A percentile compares a stretch with the other conserved stretches of the same genome.
phyloP scores from a whole-genome alignment of 805 yeast genomes.

The Ogataea ganodermae region DNA sequence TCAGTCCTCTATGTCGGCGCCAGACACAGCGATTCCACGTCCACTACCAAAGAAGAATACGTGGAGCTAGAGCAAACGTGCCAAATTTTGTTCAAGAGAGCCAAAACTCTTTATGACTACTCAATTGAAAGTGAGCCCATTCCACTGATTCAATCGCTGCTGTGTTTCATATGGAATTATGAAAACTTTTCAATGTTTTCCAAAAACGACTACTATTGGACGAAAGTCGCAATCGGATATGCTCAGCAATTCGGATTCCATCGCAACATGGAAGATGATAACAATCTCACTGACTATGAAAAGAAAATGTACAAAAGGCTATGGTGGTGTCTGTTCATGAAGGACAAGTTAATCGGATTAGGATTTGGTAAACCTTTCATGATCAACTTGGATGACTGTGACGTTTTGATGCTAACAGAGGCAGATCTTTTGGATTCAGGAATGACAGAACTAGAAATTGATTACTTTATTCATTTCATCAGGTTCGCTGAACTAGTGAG shows the following conservation, averaged over 20 bases:
- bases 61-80: slow-evolving; percentile 45
- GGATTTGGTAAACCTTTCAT: slow-evolving; percentile 74
- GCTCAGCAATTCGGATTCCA: slow-evolving; percentile 82
- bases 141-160: slow-evolving; percentile 58
- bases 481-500: slow-evolving; percentile 73
- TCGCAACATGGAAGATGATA: slow-evolving; percentile 37
- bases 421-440: slow-evolving; percentile 65
- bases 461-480: slow-evolving; percentile 61
- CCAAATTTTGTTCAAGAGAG: slow-evolving; percentile 39
- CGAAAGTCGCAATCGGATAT: slow-evolving; percentile 64
- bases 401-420: slow-evolving; percentile 68
- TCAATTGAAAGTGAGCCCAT: slow-evolving; percentile 69
- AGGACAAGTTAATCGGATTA: slow-evolving; percentile 68
- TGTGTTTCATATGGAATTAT: slow-evolving; percentile 28
- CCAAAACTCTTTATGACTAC: slow-evolving; percentile 67
- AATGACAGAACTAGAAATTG: slow-evolving; percentile 49
- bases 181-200: slow-evolving; percentile 36
- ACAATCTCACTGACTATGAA: slow-evolving; percentile 23
- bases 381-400: slow-evolving; percentile 72
- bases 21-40: slow-evolving; percentile 56
- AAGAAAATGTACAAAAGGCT: slow-evolving; percentile 27
- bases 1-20: slow-evolving; percentile 70
- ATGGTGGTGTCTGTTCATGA: slow-evolving; percentile 77
- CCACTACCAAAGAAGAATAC: slow-evolving; percentile 50
- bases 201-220: slow-evolving; percentile 75